Evolutionary conservation across 164 flowering plant genomes (phyloP).

Genomic region (Liquidambar formosana): DNA sequence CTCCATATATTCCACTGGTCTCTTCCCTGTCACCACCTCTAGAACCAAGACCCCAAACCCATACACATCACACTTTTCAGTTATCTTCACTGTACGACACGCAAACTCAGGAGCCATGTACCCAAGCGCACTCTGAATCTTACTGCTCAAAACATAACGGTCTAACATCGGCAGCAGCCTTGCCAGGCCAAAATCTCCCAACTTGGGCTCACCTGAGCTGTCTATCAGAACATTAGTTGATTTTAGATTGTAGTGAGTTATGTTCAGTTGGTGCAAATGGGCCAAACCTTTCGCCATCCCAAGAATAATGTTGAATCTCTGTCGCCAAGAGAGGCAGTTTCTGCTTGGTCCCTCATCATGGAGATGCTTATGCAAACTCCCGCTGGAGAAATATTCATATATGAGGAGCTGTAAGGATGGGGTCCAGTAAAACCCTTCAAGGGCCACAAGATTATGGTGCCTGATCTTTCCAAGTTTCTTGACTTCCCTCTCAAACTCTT

Average conservation of each 20-base stretch:
- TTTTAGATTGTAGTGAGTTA: conserved; percentile 84
- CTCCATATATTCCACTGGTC: conserved; percentile 93
- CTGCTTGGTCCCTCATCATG: conserved; percentile 54
- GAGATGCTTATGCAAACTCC: conserved; percentile 72
- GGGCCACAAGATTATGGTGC: conserved; percentile 68
- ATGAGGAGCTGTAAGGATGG: conserved; percentile 81
- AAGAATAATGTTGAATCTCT: conserved; percentile 67
- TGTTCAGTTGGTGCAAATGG: conserved; percentile 59
- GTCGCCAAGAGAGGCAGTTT: conserved; percentile 64
- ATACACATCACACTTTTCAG: conserved; percentile 90
- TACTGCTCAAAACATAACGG: conserved; percentile 79
- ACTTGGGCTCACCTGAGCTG: conserved; percentile 58
- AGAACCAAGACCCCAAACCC: conserved; percentile 83
- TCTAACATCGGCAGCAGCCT: conserved; percentile 73
- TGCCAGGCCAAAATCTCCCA: conserved; percentile 86
- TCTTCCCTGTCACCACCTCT: conserved; percentile 85
- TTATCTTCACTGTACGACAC: conserved; percentile 78
- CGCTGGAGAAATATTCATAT: conserved; percentile 61
- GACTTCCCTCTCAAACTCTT: conserved; percentile 81
- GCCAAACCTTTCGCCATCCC: conserved; percentile 83
- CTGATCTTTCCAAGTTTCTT: conserved; percentile 62
- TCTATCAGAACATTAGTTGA: conserved; percentile 79
- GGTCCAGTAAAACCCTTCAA: conserved; percentile 89
- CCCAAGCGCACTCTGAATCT: conserved; percentile 92
- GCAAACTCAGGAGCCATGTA: conserved; percentile 99